Base-by-base conservation (phyloP, 441 rosid species). In the Erysimum cheiri region DNA sequence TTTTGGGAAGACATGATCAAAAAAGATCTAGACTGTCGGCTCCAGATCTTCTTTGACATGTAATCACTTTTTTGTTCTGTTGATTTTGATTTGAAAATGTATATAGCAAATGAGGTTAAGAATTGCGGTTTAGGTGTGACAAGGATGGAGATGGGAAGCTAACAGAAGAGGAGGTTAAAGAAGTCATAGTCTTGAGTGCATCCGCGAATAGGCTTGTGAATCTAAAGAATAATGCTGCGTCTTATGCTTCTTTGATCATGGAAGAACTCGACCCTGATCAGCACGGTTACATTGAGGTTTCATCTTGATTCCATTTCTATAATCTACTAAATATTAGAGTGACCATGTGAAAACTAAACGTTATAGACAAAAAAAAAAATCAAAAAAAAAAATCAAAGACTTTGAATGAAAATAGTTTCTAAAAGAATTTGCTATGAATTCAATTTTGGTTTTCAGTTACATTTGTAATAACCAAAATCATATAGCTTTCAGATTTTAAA, bases 231-330 rank as follows among this genome's bases (percentile, higher is more conserved):
- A 83, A 85, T 10, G 96, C 96, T 1, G 70, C 71, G 3, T 11
- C 80, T 11, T 95, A 92, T 61, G 93, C 99, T 26, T 61, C 90
- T 58, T 74, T 95, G 60, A 95, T 95, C 81, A 95, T 95, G 99
- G 99, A 95, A 79, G 96, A 95, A 78, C 92, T 95, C 9, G 99
- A 95, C 55, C 96, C 98, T 3, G 97, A 92, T 69, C 87, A 87
- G 11, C 75, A 64, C 0, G 99, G 99, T 64, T 88, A 87, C 58
- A 95, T 95, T 46, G 96, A 90, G 95, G 98, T 93, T 32, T 29
- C 7, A 2, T 2, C 28, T 44, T 13, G 35, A 37, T 12, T 6
- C 3, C 15, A 3, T 62, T 53, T 60, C 22, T 26, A 7, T 1
- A 13, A 5, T 46, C 19, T 17, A 61, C 22, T 15, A 31, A 31